phyloP scores from a whole-genome alignment of 257 asterid species.

The Solanum pennellii region DNA sequence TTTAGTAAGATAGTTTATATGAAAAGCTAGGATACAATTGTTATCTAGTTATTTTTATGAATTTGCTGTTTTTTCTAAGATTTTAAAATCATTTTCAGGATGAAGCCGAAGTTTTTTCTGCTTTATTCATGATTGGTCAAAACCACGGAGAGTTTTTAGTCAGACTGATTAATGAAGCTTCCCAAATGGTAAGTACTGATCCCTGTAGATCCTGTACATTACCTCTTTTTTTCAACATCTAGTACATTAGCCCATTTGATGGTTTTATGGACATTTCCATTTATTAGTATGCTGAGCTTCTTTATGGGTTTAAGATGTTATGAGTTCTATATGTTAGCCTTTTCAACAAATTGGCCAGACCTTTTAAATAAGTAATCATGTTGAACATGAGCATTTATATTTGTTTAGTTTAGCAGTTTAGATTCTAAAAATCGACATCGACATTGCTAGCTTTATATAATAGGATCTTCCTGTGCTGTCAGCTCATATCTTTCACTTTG shows the following conservation, averaged over 20 bases:
- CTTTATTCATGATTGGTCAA: constrained; percentile 50
- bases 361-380: not conserved
- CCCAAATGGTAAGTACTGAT: constrained; percentile 48
- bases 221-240: not conserved
- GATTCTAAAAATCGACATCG: not conserved
- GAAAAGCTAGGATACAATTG: not conserved
- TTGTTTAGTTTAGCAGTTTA: not conserved
- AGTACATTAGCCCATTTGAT: not conserved
- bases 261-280: not conserved
- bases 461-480: not conserved
- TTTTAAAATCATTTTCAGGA: constrained; percentile 40
- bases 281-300: not conserved
- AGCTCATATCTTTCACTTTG: not conserved
- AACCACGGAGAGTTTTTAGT: constrained; percentile 50
- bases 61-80: not conserved
- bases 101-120: constrained; percentile 58
- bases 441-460: not conserved
- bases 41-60: not conserved
- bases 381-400: not conserved
- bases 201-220: not conserved
- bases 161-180: constrained; percentile 36
- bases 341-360: not conserved
- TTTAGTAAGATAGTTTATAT: not conserved
- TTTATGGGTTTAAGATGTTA: not conserved
- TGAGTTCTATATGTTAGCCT: not conserved